Conservation (phyloP, 495 filamentous ascomycete genomes). For the Staphylotrichum tortipilum region DNA sequence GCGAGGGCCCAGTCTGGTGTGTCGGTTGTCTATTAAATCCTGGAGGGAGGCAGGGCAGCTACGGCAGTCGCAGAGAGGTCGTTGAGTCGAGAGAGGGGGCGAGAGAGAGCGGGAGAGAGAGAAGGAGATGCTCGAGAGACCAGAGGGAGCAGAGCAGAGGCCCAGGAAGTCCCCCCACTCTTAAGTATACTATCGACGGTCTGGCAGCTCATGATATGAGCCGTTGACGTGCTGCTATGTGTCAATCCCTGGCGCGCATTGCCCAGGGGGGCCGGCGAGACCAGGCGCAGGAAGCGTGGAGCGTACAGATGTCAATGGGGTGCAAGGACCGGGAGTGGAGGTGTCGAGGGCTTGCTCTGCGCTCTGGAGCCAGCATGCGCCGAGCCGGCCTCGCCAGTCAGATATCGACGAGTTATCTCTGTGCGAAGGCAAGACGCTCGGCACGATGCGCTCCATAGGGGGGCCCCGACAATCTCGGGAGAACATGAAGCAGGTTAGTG, state of each 20-base stretch:
- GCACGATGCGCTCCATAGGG: slow-evolving; percentile 14
- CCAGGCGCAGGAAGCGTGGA: slow-evolving; percentile 6
- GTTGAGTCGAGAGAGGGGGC: too few relatives aligned
- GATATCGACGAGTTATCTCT: slow-evolving; percentile 30
- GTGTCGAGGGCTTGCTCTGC: slow-evolving; percentile 15
- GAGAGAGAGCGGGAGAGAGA: too few relatives aligned
- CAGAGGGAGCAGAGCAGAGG: slow-evolving; percentile 9
- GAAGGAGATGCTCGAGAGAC: slow-evolving; percentile 3
- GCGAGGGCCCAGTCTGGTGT: too few relatives aligned
- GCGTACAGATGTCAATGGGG: slow-evolving; percentile 10
- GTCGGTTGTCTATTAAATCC: too few relatives aligned
- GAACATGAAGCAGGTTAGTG: slow-evolving; percentile 24
- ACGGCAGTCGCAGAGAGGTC: background rate
- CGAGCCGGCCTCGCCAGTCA: slow-evolving; percentile 24
- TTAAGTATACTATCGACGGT: slow-evolving; percentile 23
- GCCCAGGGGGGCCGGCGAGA: slow-evolving; percentile 13
- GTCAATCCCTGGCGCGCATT: slow-evolving; percentile 22
- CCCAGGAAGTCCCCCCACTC: slow-evolving; percentile 19
- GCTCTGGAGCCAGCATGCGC: slow-evolving; percentile 14
- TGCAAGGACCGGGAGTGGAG: slow-evolving; percentile 17
- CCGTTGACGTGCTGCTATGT: slow-evolving; percentile 23
- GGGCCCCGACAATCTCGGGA: slow-evolving; percentile 27
- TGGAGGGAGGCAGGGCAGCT: too few relatives aligned
- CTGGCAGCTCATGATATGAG: slow-evolving; percentile 22
- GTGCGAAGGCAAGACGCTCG: slow-evolving; percentile 10